Base-by-base conservation (phyloP, 805 yeast genomes). In the Saccharomycopsis amapae region DNA sequence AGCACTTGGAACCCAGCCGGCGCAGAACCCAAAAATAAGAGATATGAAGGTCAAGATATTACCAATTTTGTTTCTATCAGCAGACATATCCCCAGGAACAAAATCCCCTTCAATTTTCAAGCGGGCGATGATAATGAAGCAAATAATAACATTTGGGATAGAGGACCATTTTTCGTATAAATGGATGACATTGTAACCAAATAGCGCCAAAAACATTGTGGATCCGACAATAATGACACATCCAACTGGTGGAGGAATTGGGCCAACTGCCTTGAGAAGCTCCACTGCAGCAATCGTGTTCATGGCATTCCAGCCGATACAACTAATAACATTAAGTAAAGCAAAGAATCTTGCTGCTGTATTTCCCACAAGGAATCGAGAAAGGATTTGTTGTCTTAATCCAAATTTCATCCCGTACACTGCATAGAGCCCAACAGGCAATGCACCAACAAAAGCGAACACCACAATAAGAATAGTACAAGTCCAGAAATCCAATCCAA, bases 1-100 rank as follows among this genome's bases (percentile, higher is more conserved):
- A 23, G 96, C 93, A 56, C 81, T 86, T n/a, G 96, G 81, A 45
- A 94, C 78, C 97, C 97, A 88, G 52, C 96, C 96, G 44, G 95
- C 78, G 41, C 95, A 93, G 58, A 81, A 88, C 53, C 96, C 96
- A 57, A 77, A 88, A 52, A 84, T 63, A 37, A 93, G 66, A 62
- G 88, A 81, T 59, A 96, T 95, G 55, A 82, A 86, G 15, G 90
- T 78, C 48, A 88, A 68, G n/a, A 85, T 87, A 57, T 63, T 57
- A 53, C 85, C 96, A 25, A 94, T 94, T 49, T 82, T 81, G 26
- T 76, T 69, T 12, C 19, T 12, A 22, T 34, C 38, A 34, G 72
- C 58, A 7, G 62, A 67, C 71, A 72, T 55, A n/a, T 56, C 46
- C 53, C 81, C 86, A 15, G 32, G 32, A 12, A 22, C 10, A 61